Evolutionary conservation across 192 early-diverging fungal species (phyloP).

Genomic region (Mortierella hygrophila): DNA sequence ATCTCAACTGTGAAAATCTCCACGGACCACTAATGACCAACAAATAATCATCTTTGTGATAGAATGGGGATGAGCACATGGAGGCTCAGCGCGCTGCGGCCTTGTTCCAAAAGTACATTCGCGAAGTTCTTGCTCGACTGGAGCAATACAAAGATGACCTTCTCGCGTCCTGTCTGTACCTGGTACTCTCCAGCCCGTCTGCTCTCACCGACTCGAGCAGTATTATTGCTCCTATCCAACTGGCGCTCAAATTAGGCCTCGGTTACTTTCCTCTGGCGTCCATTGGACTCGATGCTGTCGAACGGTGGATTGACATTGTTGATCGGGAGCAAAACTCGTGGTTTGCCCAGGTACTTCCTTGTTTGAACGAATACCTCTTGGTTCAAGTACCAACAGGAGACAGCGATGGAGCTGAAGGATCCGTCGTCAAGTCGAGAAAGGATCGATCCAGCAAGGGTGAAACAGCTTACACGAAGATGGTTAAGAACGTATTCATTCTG

Average conservation of each 20-base stretch:
- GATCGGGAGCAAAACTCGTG: conserved; percentile 40
- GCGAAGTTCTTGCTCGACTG: conserved; percentile 70
- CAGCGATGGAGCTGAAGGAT: conserved; percentile 13
- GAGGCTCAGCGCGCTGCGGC: conserved; percentile 32
- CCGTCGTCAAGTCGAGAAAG: conserved; percentile 2
- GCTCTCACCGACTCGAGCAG: conserved; percentile 66
- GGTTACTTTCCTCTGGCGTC: conserved; percentile 72
- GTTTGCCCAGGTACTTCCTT: conserved; percentile 67
- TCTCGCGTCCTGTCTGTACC: conserved; percentile 72
- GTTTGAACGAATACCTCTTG: conserved; percentile 75
- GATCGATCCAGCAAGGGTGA: background rate
- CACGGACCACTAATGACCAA: background rate
- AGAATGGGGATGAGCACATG: conserved; percentile 18
- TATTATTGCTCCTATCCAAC: conserved; percentile 70
- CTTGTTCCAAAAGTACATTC: conserved; percentile 69
- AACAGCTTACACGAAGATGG: conserved; percentile 24
- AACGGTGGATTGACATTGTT: conserved; percentile 61
- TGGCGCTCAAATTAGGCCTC: conserved; percentile 75
- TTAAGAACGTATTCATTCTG: conserved; percentile 6
- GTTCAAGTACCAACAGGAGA: conserved; percentile 56
- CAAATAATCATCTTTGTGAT: background rate
- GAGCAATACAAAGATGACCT: conserved; percentile 83
- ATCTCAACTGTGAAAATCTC: background rate
- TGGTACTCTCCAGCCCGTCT: conserved; percentile 71
- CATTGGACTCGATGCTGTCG: conserved; percentile 72